Percentiles rank a stretch among this genome's conserved stretches.
Evolutionary conservation across 2,329 filamentous ascomycete species (phyloP).

Genomic region (Cladosporium phlei): DNA sequence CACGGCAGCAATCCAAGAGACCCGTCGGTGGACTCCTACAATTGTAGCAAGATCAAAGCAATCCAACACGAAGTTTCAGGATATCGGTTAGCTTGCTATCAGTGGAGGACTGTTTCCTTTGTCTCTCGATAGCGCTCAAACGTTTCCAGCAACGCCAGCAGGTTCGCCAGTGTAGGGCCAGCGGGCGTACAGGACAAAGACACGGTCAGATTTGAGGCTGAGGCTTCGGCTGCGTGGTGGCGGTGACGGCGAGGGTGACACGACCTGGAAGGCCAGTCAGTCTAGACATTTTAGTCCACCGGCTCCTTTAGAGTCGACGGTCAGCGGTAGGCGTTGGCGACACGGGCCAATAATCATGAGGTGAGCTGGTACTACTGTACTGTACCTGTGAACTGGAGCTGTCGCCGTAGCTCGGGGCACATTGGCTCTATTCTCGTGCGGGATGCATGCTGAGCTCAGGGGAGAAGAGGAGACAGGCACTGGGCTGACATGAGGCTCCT

Average conservation of each 20-base stretch:
- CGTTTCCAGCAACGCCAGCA: not conserved
- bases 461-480: not conserved
- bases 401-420: too few relatives aligned
- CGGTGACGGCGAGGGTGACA: not conserved
- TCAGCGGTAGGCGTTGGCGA: conserved; percentile 5
- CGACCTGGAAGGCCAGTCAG: conserved; percentile 7
- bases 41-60: too few relatives aligned
- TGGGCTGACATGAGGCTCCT: not conserved
- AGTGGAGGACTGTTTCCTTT: not conserved
- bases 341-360: not conserved
- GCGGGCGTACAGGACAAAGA: conserved; percentile 1
- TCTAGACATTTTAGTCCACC: too few relatives aligned
- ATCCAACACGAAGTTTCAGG: too few relatives aligned
- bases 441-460: too few relatives aligned
- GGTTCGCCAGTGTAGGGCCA: not conserved
- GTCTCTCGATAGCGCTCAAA: not conserved
- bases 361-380: conserved; percentile 2
- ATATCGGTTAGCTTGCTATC: too few relatives aligned
- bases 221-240: not conserved
- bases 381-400: not conserved
- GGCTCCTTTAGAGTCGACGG: not conserved
- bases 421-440: conserved; percentile 3
- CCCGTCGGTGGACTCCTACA: too few relatives aligned
- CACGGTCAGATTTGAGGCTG: conserved; percentile 9
- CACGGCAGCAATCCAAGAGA: too few relatives aligned